phyloP scores from a whole-genome alignment of 1,284 basidiomycete genomes.

The Cerrena zonata region DNA sequence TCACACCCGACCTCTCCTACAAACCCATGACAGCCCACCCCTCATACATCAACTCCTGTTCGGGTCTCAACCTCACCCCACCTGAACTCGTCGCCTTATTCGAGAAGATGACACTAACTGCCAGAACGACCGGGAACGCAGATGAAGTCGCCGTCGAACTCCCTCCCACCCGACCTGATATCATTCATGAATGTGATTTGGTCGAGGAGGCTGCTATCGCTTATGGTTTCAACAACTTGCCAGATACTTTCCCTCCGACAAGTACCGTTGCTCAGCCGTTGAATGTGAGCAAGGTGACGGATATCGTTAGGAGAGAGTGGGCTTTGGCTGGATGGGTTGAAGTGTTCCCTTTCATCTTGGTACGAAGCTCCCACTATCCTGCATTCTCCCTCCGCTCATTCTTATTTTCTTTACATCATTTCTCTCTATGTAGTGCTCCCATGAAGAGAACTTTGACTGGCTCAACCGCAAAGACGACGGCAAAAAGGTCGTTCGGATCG shows the following conservation, averaged over 20 bases:
- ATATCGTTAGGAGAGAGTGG: conserved; percentile 87
- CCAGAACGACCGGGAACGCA: conserved; percentile 42
- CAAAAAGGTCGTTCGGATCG: conserved; percentile 80
- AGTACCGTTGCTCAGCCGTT: conserved; percentile 93
- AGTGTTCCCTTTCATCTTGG: conserved; percentile 88
- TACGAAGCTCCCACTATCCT: conserved; percentile 32
- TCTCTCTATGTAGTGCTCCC: conserved; percentile 70
- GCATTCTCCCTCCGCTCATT: neutral
- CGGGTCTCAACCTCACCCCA: conserved; percentile 70
- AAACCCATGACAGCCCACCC: conserved; percentile 72
- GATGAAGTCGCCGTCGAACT: conserved; percentile 75
- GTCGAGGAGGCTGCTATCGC: conserved; percentile 98
- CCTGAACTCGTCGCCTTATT: conserved; percentile 63
- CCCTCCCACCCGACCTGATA: conserved; percentile 90
- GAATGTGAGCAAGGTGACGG: conserved; percentile 84
- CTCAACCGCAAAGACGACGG: conserved; percentile 84
- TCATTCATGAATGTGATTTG: conserved; percentile 95
- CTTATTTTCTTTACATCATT: neutral
- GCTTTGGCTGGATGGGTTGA: conserved; percentile 94
- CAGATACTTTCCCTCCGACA: conserved; percentile 86
- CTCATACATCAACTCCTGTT: conserved; percentile 93
- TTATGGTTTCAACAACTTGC: conserved; percentile 96
- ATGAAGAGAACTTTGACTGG: conserved; percentile 95
- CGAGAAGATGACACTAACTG: conserved; percentile 67
- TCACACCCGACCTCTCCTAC: conserved; percentile 79